Base-by-base conservation (phyloP, 202 grass and related monocot species). In the Setaria italica region DNA sequence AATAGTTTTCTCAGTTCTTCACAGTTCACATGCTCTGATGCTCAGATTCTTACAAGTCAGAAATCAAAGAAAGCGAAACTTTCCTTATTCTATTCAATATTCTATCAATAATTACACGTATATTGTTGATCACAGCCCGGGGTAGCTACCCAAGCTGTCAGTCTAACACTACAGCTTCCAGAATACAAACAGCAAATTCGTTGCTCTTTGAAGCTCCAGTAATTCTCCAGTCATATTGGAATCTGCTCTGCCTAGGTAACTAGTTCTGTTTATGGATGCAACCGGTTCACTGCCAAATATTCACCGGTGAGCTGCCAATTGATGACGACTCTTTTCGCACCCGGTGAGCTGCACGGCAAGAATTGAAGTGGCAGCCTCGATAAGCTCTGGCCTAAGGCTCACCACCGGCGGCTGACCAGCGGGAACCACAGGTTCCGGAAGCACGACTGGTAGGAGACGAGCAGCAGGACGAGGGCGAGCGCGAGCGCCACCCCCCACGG, bases 391-490 rank as follows among this genome's bases (percentile, higher is more conserved):
- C 15, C 63, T 58, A 4, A 3, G 7, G 49, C 14, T 30, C 85
- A 90, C 43, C 72, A 73, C 43, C 72, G 79, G 39, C 90, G 87
- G n/a, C 62, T 85, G 46, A 87, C 29, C 9, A 87, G 85, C 11
- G 96, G 96, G 78, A 92, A 94, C 96, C 96, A 99, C 37, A 84
- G 32, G 30, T 92, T 88, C 37, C 87, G 90, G 91, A 99, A 91
- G 87, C 89, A 92, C 5, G 91, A 91, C 85, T 95, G 88, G 82
- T 95, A 99, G 43, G 88, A 95, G 80, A 99, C 85, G 86, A 95
- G 92, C 43, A 99, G 88, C 77, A 99, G 86, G 9, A 96, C 88
- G 19, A 95, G 84, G 47, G 91, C 85, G 20, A 99, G 82, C 30
- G 80, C 88, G 19, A 94, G 77, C 10, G 84, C 96, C 13, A 99